These are phyloP conservation scores for Setaria italica DNA, from an alignment of 202 grass and related monocot genomes.

Conservation along the genomic window DNA sequence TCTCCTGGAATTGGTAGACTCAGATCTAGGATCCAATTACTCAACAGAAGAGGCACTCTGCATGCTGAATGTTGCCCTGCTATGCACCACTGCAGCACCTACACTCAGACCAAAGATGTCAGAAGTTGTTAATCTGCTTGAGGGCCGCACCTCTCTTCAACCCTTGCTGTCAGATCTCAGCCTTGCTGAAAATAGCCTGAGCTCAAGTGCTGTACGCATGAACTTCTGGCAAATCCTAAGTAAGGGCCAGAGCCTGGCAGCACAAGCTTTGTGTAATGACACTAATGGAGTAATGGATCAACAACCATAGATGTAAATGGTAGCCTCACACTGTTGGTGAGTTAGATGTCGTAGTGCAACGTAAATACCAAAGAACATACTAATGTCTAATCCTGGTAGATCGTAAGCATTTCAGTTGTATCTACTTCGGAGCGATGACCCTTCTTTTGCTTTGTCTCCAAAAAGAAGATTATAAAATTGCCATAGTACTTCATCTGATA, in stretches of 20 bases:
- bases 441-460: conserved; percentile 19
- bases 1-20: conserved; percentile 87
- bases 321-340: conserved; percentile 41
- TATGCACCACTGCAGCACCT: conserved; percentile 84
- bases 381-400: background rate
- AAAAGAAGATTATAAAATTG: conserved; percentile 17
- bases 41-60: conserved; percentile 76
- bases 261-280: conserved; percentile 45
- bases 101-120: conserved; percentile 90
- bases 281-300: conserved; percentile 38
- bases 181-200: conserved; percentile 49
- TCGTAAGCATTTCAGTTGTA: background rate
- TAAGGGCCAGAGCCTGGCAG: conserved; percentile 55
- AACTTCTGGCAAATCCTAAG: conserved; percentile 74
- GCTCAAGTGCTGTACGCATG: conserved; percentile 49
- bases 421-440: conserved; percentile 1
- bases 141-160: conserved; percentile 64
- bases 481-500: conserved; percentile 34
- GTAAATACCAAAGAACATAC: background rate
- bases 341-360: conserved; percentile 41
- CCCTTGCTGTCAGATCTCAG: conserved; percentile 61
- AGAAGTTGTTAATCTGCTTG: conserved; percentile 80
- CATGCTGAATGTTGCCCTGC: conserved; percentile 76
- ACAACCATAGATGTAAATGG: conserved; percentile 40
- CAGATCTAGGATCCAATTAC: conserved; percentile 68